phyloP scores from a whole-genome alignment of 257 asterid genomes.

The Solanum pennellii region DNA sequence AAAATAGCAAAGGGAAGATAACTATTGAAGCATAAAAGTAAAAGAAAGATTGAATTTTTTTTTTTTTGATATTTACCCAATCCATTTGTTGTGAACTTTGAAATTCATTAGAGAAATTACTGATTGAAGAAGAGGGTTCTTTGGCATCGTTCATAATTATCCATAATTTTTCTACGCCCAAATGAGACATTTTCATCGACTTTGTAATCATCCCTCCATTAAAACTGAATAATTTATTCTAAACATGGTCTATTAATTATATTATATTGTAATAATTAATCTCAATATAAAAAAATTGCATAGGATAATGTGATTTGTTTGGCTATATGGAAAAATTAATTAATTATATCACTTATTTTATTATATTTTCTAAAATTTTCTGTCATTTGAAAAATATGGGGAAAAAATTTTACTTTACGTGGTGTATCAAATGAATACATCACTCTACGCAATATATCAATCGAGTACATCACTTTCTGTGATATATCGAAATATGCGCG shows the following conservation, averaged over 20 bases:
- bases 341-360: too few species aligned
- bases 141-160: background rate
- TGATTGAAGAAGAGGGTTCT: background rate
- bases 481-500: too few species aligned
- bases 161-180: background rate
- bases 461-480: too few species aligned
- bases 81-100: too few species aligned
- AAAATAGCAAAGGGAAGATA: too few species aligned
- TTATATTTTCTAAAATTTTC: too few species aligned
- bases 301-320: background rate
- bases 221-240: background rate
- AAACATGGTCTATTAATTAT: background rate
- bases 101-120: too few species aligned
- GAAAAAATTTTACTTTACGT: fast-evolving
- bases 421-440: too few species aligned
- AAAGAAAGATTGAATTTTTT: background rate
- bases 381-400: too few species aligned
- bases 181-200: background rate
- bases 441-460: too few species aligned
- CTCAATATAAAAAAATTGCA: background rate
- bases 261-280: too few species aligned
- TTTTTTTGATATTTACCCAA: too few species aligned
- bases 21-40: background rate
- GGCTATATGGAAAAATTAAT: background rate
- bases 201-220: background rate